phyloP scores from a whole-genome alignment of 2,329 filamentous ascomycete genomes.

The Knoxdaviesia proteae region DNA sequence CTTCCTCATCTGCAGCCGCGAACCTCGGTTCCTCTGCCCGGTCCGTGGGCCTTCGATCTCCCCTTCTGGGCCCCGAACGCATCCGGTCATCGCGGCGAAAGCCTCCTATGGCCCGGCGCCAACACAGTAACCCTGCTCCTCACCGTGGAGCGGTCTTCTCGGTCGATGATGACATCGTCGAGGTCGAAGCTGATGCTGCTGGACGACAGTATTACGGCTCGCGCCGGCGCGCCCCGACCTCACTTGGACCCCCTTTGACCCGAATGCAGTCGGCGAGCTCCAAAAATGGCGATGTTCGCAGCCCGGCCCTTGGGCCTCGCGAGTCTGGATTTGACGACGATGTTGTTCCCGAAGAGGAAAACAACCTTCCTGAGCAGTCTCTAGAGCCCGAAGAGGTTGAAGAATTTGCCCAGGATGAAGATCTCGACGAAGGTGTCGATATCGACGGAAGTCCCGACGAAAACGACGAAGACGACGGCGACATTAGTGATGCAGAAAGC shows the following conservation, averaged over 20 bases:
- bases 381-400: constrained; percentile 11
- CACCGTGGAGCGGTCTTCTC: constrained; percentile 76
- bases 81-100: constrained; percentile 37
- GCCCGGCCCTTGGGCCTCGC: too few relatives aligned
- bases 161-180: constrained; percentile 66
- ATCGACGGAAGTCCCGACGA: constrained; percentile 14
- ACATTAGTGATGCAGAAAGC: constrained; percentile 81
- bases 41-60: constrained; percentile 20
- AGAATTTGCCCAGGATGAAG: constrained; percentile 10
- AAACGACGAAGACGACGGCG: constrained; percentile 39
- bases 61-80: constrained; percentile 24
- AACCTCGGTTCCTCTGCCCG: constrained; percentile 19
- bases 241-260: constrained; percentile 13
- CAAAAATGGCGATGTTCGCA: constrained; percentile 6
- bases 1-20: constrained; percentile 11
- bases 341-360: constrained; percentile 6
- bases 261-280: constrained; percentile 18
- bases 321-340: constrained; percentile 5
- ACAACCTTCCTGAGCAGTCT: constrained; percentile 10
- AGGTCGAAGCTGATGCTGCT: constrained; percentile 50
- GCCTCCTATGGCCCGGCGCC: constrained; percentile 49
- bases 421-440: constrained; percentile 9
- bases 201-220: constrained; percentile 11
- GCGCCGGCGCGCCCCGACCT: constrained; percentile 14
- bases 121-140: constrained; percentile 52